Evolutionary conservation across 192 early-diverging fungal species (phyloP).

Genomic region (Backusella psychrophila): DNA sequence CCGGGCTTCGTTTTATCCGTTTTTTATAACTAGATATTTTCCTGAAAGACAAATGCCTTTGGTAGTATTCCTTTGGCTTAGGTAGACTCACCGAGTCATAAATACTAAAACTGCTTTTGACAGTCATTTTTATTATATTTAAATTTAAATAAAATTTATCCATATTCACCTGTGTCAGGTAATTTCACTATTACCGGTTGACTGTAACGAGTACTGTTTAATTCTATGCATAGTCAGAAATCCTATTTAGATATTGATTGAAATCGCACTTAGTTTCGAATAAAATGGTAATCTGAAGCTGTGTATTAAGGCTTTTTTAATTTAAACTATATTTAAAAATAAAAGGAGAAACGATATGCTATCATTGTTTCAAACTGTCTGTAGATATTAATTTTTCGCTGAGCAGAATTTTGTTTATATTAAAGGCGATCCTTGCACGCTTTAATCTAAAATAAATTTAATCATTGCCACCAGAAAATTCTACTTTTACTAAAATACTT

Average conservation of each 20-base stretch:
- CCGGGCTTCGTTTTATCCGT: too few species aligned
- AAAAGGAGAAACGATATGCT: not conserved
- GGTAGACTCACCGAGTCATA: too few species aligned
- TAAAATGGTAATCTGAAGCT: not conserved
- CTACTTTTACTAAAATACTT: not conserved
- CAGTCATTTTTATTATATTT: too few species aligned
- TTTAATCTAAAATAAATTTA: not conserved
- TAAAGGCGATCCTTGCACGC: not conserved
- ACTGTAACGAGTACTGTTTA: not conserved
- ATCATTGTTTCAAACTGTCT: not conserved
- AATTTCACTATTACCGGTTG: too few species aligned
- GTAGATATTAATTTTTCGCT: not conserved
- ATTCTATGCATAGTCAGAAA: not conserved
- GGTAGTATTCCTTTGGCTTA: too few species aligned
- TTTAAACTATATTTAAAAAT: not conserved
- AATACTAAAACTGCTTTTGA: too few species aligned
- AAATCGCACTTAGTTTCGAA: not conserved
- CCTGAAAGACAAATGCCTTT: too few species aligned
- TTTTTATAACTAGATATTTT: too few species aligned
- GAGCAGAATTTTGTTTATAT: not conserved
- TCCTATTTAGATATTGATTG: not conserved
- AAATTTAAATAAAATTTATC: too few species aligned
- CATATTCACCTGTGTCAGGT: too few species aligned
- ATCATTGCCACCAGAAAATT: not conserved
- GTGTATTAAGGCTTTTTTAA: not conserved